Conservation (phyloP, 2,329 filamentous ascomycete genomes). For the Chrysoporthe austroafricana region DNA sequence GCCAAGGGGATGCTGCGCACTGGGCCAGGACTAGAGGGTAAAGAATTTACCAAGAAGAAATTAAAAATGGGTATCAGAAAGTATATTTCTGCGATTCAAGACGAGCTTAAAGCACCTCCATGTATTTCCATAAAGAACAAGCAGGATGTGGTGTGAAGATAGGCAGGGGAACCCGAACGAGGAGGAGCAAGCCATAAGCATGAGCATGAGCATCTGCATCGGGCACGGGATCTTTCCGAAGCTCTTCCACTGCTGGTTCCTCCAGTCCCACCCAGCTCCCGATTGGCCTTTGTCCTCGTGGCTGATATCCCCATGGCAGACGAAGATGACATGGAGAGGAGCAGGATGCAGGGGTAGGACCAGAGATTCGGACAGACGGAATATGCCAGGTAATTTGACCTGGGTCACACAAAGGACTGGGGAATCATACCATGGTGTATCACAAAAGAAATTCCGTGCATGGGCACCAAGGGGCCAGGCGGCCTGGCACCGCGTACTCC, state of each 20-base stretch:
- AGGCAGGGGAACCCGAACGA: not conserved
- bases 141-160: not conserved
- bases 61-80: not conserved
- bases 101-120: not conserved
- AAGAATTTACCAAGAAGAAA: not conserved
- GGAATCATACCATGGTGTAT: slow-evolving; percentile 3
- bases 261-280: too few relatives aligned
- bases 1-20: not conserved
- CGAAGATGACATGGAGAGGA: not conserved
- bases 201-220: not conserved
- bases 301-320: not conserved
- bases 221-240: not conserved
- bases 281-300: too few relatives aligned
- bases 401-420: slow-evolving; percentile 7
- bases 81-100: not conserved
- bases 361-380: not conserved
- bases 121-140: not conserved
- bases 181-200: not conserved
- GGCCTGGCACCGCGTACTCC: not conserved
- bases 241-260: too few relatives aligned
- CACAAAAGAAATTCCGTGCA: not conserved
- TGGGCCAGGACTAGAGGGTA: not conserved
- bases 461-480: not conserved
- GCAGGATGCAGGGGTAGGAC: not conserved
- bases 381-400: not conserved